phyloP scores from a whole-genome alignment of 179 eudicot species.

The Camellia oleifera region DNA sequence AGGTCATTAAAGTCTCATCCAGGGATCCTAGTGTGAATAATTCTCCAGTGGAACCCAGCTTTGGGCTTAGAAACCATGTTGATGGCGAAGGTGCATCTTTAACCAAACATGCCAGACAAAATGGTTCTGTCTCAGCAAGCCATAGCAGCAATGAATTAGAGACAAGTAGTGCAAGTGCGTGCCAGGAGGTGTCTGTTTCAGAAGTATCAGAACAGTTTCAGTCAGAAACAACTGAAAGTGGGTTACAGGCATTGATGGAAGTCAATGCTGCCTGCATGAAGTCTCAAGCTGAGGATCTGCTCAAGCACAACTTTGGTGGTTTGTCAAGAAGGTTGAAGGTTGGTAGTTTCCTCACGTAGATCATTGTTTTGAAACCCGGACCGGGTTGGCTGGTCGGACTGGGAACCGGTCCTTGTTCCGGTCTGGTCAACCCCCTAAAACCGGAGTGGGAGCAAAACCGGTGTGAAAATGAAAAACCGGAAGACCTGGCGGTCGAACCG shows the following conservation, averaged over 20 bases:
- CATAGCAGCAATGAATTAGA: neutral
- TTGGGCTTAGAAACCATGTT: neutral
- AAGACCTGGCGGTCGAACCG: too few species aligned
- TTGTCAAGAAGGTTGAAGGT: slow-evolving; percentile 28
- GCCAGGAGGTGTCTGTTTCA: slow-evolving; percentile 4
- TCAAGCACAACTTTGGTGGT: slow-evolving; percentile 18
- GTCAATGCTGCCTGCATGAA: slow-evolving; percentile 14
- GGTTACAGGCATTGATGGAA: slow-evolving; percentile 4
- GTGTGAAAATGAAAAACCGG: too few species aligned
- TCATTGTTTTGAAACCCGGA: neutral
- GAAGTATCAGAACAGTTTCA: slow-evolving; percentile 15
- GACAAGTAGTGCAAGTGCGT: slow-evolving; percentile 7
- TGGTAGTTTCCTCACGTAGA: neutral
- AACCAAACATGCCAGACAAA: neutral
- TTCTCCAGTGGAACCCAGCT: slow-evolving; percentile 10
- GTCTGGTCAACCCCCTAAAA: too few species aligned
- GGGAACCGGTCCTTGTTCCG: too few species aligned
- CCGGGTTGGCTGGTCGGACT: too few species aligned
- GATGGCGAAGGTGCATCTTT: slow-evolving; percentile 5
- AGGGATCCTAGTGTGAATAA: neutral
- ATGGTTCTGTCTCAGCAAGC: slow-evolving; percentile 4
- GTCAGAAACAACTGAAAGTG: slow-evolving; percentile 8
- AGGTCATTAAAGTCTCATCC: slow-evolving; percentile 18
- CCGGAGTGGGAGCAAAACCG: too few species aligned
- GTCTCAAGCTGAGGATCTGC: slow-evolving; percentile 20